These are phyloP conservation scores for Trichoderma gracile DNA, from an alignment of 2,329 filamentous ascomycete genomes.

Conservation along the genomic window DNA sequence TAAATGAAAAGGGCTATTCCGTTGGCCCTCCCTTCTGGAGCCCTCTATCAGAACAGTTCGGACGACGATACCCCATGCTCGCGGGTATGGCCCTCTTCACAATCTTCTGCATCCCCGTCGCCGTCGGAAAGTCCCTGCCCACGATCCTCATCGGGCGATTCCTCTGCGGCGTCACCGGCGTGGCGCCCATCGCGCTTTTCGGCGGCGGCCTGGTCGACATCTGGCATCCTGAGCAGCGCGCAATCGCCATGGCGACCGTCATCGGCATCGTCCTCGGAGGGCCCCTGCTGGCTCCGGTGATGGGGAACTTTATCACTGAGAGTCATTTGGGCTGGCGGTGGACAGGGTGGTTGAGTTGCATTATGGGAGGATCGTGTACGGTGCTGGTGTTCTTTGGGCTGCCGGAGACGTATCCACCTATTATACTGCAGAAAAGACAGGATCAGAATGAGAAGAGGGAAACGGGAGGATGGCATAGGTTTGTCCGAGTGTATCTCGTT, in stretches of 20 bases:
- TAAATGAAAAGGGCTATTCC: constrained; percentile 3
- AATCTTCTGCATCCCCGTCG: constrained; percentile 20
- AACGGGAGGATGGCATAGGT: neutral
- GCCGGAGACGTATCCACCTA: constrained; percentile 13
- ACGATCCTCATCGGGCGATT: constrained; percentile 21
- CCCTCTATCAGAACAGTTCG: constrained; percentile 65
- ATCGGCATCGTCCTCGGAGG: constrained; percentile 23
- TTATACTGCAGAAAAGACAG: constrained; percentile 2
- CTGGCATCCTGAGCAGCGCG: constrained; percentile 19
- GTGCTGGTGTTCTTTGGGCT: constrained; percentile 12
- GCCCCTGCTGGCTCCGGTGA: constrained; percentile 18
- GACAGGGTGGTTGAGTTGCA: constrained; percentile 20
- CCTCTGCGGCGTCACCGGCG: constrained; percentile 14
- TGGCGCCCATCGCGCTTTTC: constrained; percentile 19
- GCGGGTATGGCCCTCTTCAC: constrained; percentile 20
- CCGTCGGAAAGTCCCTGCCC: constrained; percentile 15
- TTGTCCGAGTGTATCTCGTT: constrained; percentile 7
- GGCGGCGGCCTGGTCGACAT: constrained; percentile 21
- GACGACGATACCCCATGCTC: constrained; percentile 43
- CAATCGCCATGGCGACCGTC: constrained; percentile 18
- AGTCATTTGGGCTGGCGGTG: constrained; percentile 22
- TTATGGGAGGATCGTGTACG: constrained; percentile 19
- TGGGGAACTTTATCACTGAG: constrained; percentile 18
- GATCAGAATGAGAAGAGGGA: neutral
- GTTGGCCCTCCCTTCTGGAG: constrained; percentile 59